Percentiles rank a stretch among this genome's conserved stretches.
Conservation (phyloP, 352 stramenopile species). For the Pythium chondricola region DNA sequence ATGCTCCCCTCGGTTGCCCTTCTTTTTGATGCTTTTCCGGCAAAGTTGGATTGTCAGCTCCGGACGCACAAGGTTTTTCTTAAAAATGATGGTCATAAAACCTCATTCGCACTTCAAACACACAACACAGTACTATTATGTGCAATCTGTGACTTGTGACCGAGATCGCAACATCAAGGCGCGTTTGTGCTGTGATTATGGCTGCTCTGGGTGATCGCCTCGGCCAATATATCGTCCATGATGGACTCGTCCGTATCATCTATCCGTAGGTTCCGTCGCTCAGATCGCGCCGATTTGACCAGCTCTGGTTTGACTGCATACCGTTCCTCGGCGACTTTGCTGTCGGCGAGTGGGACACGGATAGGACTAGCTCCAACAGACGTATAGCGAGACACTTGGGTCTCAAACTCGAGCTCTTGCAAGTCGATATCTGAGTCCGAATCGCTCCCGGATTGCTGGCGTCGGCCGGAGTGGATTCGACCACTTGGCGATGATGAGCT, state of each 20-base stretch:
- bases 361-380: background rate
- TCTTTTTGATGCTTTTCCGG: background rate
- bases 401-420: too few species aligned
- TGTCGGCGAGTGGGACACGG: background rate
- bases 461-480: too few species aligned
- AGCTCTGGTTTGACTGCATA: background rate
- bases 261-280: conserved; percentile 28
- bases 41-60: background rate
- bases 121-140: background rate
- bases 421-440: too few species aligned
- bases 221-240: conserved; percentile 57
- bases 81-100: background rate
- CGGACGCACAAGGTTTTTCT: conserved; percentile 12
- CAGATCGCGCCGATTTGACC: background rate
- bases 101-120: conserved; percentile 13
- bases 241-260: conserved; percentile 61
- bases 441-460: too few species aligned
- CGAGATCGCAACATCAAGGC: background rate
- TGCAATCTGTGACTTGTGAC: conserved; percentile 5
- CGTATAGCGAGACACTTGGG: too few species aligned
- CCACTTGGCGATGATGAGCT: too few species aligned
- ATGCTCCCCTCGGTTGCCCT: conserved; percentile 25
- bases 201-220: conserved; percentile 7
- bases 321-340: conserved; percentile 5
- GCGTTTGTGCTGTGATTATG: background rate